Evolutionary conservation across 768 basidiomycete genomes (phyloP), one percentile per base, ranked within the genome.

Genomic region (Tephrocybe sp.): DNA sequence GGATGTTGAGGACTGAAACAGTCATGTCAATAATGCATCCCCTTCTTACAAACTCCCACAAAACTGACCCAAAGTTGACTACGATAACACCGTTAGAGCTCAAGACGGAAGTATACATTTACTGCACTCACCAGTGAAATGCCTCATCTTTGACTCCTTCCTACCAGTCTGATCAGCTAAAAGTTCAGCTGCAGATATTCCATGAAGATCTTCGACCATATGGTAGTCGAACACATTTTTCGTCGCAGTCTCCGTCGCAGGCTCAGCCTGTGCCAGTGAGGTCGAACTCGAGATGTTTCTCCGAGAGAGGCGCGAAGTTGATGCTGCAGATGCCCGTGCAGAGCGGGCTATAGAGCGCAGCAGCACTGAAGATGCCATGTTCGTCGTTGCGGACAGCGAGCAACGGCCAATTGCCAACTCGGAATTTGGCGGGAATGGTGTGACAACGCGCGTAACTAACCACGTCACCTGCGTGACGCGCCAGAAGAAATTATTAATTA

Each of bases 61-160:
- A 44, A 27, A 82, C 85, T 77, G 82, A 74, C 87, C 91, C 95
- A 66, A 97, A 97, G 77, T 98, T 98, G 59, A 98, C 94, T 93
- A 58, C 21, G 54, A 26, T 24, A 38, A 19, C 27, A 31, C 60
- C 44, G 47, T 32, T 22, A 44, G 21, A 15, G 53, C n/a, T 28
- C 19, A 30, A 32, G 28, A 9, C 36, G 32, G 4, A 32, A 35
- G 38, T 21, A 37, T 5, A 43, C 42, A 15, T 19, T 6, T 13
- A 47, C 36, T 32, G 32, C 32, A 73, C 78, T 53, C 61, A 92
- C 89, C 92, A 47, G 94, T 98, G 64, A 96, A 98, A 73, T 98
- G 96, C 65, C 91, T 79, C 78, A 97, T 80, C 64, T 87, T 86
- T 12, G 87, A 72, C 56, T 93, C 93, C 42, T 80, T 82, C 49